These are phyloP conservation scores for Crepidotus sp. DNA, from an alignment of 1,284 basidiomycete genomes.

Conservation along the genomic window DNA sequence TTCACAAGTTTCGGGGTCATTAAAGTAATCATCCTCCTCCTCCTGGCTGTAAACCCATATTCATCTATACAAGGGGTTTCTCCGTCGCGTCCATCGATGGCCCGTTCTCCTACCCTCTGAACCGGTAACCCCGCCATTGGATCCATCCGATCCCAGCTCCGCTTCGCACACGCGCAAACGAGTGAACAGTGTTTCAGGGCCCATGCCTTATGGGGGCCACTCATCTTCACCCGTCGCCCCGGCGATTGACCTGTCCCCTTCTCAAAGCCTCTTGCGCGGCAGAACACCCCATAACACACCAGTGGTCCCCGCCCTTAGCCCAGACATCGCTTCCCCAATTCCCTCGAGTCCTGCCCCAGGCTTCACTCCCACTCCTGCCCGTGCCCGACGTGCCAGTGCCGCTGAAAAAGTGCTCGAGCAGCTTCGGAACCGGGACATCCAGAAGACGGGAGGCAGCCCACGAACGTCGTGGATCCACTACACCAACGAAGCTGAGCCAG, in stretches of 20 bases:
- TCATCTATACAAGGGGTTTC: slow-evolving; percentile 65
- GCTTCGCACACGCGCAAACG: slow-evolving; percentile 29
- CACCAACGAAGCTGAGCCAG: slow-evolving; percentile 21
- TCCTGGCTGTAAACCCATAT: background rate
- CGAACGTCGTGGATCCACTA: slow-evolving; percentile 38
- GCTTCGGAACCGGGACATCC: slow-evolving; percentile 40
- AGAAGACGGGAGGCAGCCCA: slow-evolving; percentile 28
- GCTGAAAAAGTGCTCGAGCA: slow-evolving; percentile 54
- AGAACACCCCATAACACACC: slow-evolving; percentile 24
- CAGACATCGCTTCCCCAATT: slow-evolving; percentile 23
- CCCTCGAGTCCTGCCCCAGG: slow-evolving; percentile 19
- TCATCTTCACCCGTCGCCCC: slow-evolving; percentile 20
- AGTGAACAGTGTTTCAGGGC: slow-evolving; percentile 33
- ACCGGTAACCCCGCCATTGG: slow-evolving; percentile 18
- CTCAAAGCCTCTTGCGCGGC: slow-evolving; percentile 26
- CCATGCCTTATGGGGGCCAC: slow-evolving; percentile 22
- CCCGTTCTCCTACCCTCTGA: slow-evolving; percentile 59
- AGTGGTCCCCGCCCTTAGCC: slow-evolving; percentile 22
- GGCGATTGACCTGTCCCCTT: slow-evolving; percentile 17
- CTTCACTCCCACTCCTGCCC: slow-evolving; percentile 24
- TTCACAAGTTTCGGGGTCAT: slow-evolving; percentile 99
- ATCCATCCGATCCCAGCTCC: slow-evolving; percentile 12
- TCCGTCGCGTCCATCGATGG: slow-evolving; percentile 88
- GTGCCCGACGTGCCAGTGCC: slow-evolving; percentile 41
- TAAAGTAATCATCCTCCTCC: slow-evolving; percentile 50